Evolutionary conservation across 805 yeast genomes (phyloP), one percentile per base, ranked within the genome.

Genomic region (Spencermartinsiella europaea): DNA sequence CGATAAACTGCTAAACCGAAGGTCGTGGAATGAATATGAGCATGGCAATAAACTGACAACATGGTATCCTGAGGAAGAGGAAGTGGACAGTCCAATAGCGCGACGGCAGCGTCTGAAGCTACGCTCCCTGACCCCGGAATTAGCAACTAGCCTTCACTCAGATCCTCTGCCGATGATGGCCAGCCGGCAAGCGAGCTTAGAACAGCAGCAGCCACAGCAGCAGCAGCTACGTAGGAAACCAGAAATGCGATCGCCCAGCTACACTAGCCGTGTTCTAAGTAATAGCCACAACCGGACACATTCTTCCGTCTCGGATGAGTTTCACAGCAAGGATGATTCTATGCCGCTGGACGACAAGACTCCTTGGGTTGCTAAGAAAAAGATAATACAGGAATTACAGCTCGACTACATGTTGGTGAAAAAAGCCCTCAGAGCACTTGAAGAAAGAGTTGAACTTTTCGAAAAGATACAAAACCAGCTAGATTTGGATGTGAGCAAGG

Each of bases 381-480:
- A 4, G 33, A 17, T 8, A 17, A 14, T 21, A 19, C 46, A 43
- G 37, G 52, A 50, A 7, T 47, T 53, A 33, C 40, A 39, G 33
- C 44, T 48, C 28, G 54, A 53, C 45, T 46, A 48, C 31, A 50
- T 48, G 53, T 43, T 51, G 44, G 43, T 51, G 16, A 45, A 48
- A 10, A 42, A 53, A 46, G 38, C 51, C 4, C 37, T 53, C 19
- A 40, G 44, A 17, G 51, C 41, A 5, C 42, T 53, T 2, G 49
- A 50, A 36, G 52, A 53, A 20, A 44, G 56, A 8, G 41, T 53
- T 1, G 38, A 48, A 15, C 40, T 49, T 8, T 48, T 45, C 15
- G 53, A 50, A 17, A 27, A 38, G 34, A 15, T 38, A 17, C 20
- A 15, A 8, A 17, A 8, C 7, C 31, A 25, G 12, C 12, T 25